Evolutionary conservation across 495 filamentous ascomycete genomes (phyloP), one percentile per base, ranked within the genome.

Genomic region (Penicillium bovifimosum): DNA sequence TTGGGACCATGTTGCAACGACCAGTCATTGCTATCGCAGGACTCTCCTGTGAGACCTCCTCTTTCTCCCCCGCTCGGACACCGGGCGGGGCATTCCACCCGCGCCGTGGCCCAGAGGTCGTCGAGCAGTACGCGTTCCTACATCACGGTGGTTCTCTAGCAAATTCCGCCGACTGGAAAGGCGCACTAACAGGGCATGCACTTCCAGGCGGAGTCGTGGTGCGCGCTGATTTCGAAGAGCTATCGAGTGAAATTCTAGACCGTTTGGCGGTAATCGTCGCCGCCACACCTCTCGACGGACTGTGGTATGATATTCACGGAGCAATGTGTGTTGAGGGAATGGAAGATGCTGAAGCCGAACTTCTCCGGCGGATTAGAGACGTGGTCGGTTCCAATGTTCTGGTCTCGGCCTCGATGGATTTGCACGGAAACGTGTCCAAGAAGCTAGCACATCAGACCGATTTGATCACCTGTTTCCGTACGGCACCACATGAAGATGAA

Each of bases 271-370:
- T 62, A 9, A 75, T 80, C 33, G 52, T 50, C 1, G 50, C 55
- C 3, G 59, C 59, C 7, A 60, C 48, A 2, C 48, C 54, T 9
- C 42, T 80, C 2, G 67, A 82, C 36, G 79, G 79, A 1, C 51
- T 82, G 7, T 82, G 79, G 79, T 80, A 74, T 45, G 78, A 82
- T 50, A 81, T 82, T 28, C 79, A 82, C 50, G 79, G 79, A 1
- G 79, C 79, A 1, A 82, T 82, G 78, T 77, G 73, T 16, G 78
- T 81, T 5, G 74, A 81, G 18, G 76, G 66, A 0, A 50, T 81
- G 9, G 73, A 78, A 41, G 79, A 82, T 58, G 67, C 53, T 5
- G 79, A 81, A 45, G 68, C 66, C 11, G 78, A 80, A 53, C 72
- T 81, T 36, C 66, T 81, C 16, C 71, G 61, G 9, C 75, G 77